phyloP scores from a whole-genome alignment of 2,329 filamentous ascomycete genomes.

The Cytospora chrysosperma region DNA sequence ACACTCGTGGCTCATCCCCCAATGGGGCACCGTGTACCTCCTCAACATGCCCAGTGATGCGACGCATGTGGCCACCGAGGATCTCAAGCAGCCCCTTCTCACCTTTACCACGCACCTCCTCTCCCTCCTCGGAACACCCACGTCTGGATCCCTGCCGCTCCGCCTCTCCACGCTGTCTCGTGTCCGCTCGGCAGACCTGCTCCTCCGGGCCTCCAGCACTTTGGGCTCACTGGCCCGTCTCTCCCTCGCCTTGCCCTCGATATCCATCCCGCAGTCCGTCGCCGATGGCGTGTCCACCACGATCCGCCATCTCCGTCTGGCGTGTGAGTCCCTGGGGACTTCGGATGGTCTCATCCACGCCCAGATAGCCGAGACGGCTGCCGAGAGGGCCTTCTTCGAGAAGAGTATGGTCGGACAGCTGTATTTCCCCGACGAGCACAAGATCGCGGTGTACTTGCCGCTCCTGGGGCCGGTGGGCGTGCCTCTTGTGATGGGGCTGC shows the following conservation, averaged over 20 bases:
- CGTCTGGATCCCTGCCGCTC: constrained; percentile 79
- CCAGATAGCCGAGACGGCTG: constrained; percentile 80
- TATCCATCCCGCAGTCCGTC: constrained; percentile 85
- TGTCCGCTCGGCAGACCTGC: constrained; percentile 79
- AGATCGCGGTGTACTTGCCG: constrained; percentile 92
- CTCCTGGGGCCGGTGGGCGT: constrained; percentile 88
- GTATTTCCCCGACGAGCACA: constrained; percentile 98
- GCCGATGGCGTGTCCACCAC: constrained; percentile 81
- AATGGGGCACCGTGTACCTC: constrained; percentile 78
- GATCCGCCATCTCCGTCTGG: constrained; percentile 71
- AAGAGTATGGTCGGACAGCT: constrained; percentile 99
- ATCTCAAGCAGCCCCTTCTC: constrained; percentile 76
- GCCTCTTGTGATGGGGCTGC: constrained; percentile 76
- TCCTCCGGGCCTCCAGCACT: constrained; percentile 88
- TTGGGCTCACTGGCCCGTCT: constrained; percentile 89
- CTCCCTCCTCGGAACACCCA: constrained; percentile 80
- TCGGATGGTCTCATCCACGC: constrained; percentile 74
- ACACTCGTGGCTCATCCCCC: constrained; percentile 84
- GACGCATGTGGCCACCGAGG: constrained; percentile 58
- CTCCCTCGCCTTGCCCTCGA: constrained; percentile 78
- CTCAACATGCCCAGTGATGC: constrained; percentile 48
- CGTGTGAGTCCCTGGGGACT: constrained; percentile 69
- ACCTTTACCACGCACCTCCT: constrained; percentile 90
- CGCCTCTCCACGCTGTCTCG: constrained; percentile 81
- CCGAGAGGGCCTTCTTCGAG: constrained; percentile 94